phyloP scores from a whole-genome alignment of 2,329 filamentous ascomycete species.

The Arthroderma uncinatum region DNA sequence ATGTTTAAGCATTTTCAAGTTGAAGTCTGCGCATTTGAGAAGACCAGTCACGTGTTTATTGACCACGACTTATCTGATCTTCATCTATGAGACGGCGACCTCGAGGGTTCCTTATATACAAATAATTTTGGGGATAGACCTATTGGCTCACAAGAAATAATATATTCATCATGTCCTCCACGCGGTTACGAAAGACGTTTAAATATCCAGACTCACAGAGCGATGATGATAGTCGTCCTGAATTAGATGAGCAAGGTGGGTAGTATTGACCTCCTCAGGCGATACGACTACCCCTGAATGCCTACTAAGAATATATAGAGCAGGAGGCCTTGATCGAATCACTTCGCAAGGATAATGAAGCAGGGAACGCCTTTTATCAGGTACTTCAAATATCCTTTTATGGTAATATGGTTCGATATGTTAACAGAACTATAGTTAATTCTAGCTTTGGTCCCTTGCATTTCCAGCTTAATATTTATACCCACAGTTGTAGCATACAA shows the following conservation, averaged over 20 bases:
- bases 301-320: slow-evolving; percentile 20
- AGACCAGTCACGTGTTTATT: too few relatives aligned
- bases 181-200: slow-evolving; percentile 66
- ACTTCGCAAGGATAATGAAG: slow-evolving; percentile 28
- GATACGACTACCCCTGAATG: background rate
- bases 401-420: background rate
- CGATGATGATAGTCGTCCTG: slow-evolving; percentile 45
- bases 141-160: background rate
- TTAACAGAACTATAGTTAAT: slow-evolving; percentile 20
- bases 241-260: slow-evolving; percentile 65
- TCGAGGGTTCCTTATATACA: too few relatives aligned
- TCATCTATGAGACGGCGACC: too few relatives aligned
- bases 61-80: too few relatives aligned
- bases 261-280: background rate
- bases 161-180: slow-evolving; percentile 21
- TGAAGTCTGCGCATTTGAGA: too few relatives aligned
- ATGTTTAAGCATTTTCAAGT: too few relatives aligned
- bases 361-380: slow-evolving; percentile 31
- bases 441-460: slow-evolving; percentile 29
- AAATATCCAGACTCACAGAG: slow-evolving; percentile 56
- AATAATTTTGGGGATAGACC: background rate
- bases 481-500: slow-evolving; percentile 9
- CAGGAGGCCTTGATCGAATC: slow-evolving; percentile 33
- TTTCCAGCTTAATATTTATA: background rate
- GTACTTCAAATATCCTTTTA: slow-evolving; percentile 19